Conservation (phyloP, 2,329 filamentous ascomycete species). For the Diaporthe citrichinensis region DNA sequence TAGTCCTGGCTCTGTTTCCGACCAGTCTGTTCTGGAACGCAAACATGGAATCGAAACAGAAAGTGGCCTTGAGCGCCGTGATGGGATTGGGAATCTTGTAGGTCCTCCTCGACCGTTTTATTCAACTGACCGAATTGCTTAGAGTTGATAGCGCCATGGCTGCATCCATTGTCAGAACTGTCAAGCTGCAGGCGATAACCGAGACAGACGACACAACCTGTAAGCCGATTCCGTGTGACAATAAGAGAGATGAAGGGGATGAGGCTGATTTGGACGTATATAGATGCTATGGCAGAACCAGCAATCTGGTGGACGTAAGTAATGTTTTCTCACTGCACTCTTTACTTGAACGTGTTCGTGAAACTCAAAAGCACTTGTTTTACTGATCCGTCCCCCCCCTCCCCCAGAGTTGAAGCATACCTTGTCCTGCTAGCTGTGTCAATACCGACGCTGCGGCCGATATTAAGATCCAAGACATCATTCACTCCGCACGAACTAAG, state of each 20-base stretch:
- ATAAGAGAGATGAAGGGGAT: too few species aligned
- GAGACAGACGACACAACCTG: slow-evolving; percentile 14
- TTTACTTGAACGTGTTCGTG: too few species aligned
- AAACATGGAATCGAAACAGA: slow-evolving; percentile 42
- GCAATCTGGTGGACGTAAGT: slow-evolving; percentile 40
- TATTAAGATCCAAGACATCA: neutral
- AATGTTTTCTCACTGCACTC: too few species aligned
- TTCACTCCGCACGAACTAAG: neutral
- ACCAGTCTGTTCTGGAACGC: slow-evolving; percentile 43
- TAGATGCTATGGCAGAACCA: slow-evolving; percentile 41
- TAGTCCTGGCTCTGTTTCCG: slow-evolving; percentile 42
- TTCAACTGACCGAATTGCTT: too few species aligned
- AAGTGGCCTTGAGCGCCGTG: slow-evolving; percentile 36
- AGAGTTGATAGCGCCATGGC: slow-evolving; percentile 39
- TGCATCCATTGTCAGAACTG: slow-evolving; percentile 42
- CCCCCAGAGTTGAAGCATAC: slow-evolving; percentile 38
- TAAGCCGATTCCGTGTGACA: neutral
- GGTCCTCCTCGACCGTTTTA: neutral
- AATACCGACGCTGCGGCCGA: slow-evolving; percentile 34
- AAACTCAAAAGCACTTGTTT: too few species aligned
- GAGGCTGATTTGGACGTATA: neutral
- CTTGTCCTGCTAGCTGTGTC: slow-evolving; percentile 41
- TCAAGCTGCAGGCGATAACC: slow-evolving; percentile 27
- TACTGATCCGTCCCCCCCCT: neutral
- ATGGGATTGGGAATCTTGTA: slow-evolving; percentile 43